Percentiles rank a stretch among this genome's conserved stretches.
Conservation (phyloP, 2,329 filamentous ascomycete genomes). For the Aspergillus ochraceus region DNA sequence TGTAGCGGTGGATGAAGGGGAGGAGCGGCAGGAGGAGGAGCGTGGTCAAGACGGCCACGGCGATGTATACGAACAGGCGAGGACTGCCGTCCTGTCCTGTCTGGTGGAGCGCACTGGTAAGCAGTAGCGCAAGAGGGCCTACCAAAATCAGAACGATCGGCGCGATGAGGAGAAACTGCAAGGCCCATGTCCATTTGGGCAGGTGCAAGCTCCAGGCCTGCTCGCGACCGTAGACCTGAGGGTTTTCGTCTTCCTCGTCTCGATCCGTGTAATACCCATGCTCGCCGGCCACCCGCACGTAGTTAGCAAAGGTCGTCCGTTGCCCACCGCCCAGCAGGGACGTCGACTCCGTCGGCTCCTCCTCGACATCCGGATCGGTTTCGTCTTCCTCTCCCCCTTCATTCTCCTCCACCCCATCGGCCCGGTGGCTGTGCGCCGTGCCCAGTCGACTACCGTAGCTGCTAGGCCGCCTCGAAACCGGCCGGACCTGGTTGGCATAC, state of each 20-base stretch:
- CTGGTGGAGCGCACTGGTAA: constrained; percentile 72
- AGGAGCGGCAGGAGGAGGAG: constrained; percentile 73
- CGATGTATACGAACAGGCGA: constrained; percentile 69
- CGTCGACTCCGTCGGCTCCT: constrained; percentile 55
- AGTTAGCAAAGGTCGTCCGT: constrained; percentile 57
- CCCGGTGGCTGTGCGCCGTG: constrained; percentile 44
- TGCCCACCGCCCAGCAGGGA: constrained; percentile 55
- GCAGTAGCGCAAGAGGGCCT: constrained; percentile 72
- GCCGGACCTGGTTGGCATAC: constrained; percentile 60
- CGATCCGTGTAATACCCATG: constrained; percentile 26
- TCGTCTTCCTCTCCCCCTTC: constrained; percentile 31
- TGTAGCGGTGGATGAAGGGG: constrained; percentile 85
- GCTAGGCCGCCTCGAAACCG: constrained; percentile 43
- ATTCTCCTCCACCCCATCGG: constrained; percentile 25
- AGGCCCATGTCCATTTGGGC: constrained; percentile 80
- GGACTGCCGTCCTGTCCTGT: constrained; percentile 81
- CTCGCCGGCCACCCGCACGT: constrained; percentile 43
- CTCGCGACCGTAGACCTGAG: constrained; percentile 64
- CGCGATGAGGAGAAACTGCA: constrained; percentile 79
- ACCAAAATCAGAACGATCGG: constrained; percentile 76
- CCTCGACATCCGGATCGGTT: constrained; percentile 31
- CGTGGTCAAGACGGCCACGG: constrained; percentile 66
- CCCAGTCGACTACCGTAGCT: constrained; percentile 44
- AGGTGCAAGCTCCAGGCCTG: constrained; percentile 81
- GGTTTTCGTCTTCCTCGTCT: constrained; percentile 28